phyloP scores from a whole-genome alignment of 1,284 basidiomycete genomes.

The Vanrija humicola region DNA sequence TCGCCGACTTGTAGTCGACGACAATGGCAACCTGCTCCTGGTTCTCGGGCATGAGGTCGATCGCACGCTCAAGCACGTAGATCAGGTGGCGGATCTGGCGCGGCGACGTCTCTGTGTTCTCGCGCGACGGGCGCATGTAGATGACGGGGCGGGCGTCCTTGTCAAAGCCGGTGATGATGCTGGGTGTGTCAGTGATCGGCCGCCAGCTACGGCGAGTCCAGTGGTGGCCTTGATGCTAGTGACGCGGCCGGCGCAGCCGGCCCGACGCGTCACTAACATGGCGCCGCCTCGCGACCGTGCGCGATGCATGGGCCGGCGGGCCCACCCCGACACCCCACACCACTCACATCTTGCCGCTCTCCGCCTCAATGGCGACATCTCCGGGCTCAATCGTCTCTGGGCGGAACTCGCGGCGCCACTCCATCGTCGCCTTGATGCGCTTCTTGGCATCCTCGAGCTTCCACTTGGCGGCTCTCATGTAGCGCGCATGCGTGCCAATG shows the following conservation, averaged over 20 bases:
- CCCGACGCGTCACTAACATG: not conserved
- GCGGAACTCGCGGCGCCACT: constrained; percentile 75
- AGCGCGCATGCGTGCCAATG: constrained; percentile 69
- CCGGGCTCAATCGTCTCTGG: constrained; percentile 75
- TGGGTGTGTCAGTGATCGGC: constrained; percentile 32
- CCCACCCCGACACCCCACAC: not conserved
- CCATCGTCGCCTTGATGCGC: constrained; percentile 68
- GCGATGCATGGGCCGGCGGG: not conserved
- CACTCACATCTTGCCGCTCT: constrained; percentile 78
- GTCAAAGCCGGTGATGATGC: constrained; percentile 77
- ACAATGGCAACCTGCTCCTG: constrained; percentile 76
- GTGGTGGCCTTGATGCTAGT: no score
- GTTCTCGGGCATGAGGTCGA: constrained; percentile 75
- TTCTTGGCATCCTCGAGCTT: constrained; percentile 70
- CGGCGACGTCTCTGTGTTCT: constrained; percentile 70
- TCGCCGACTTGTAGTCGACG: constrained; percentile 77
- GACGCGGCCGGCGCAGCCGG: no score
- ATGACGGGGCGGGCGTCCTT: constrained; percentile 73
- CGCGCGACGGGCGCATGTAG: constrained; percentile 76
- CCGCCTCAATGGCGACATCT: constrained; percentile 67
- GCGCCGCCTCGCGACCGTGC: not conserved
- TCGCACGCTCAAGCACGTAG: constrained; percentile 77
- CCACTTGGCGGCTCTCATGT: constrained; percentile 81
- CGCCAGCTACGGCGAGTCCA: not conserved
- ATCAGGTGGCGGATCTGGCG: constrained; percentile 77